phyloP scores from a whole-genome alignment of 1,139 yeast genomes.

The Casaregolazyma suthepensis region DNA sequence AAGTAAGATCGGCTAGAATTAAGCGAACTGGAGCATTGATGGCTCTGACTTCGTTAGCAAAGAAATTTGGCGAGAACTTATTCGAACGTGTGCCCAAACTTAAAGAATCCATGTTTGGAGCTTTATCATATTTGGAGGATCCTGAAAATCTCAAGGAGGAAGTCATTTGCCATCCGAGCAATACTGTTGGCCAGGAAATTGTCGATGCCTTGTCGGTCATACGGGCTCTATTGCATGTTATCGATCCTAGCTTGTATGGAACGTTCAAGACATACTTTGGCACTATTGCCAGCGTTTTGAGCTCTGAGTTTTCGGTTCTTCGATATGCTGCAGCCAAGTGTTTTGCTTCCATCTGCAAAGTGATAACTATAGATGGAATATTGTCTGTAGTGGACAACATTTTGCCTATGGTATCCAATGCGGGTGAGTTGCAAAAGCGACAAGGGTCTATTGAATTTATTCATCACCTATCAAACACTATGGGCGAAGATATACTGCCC shows the following conservation, averaged over 20 bases:
- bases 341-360: slow-evolving; percentile 74
- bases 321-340: slow-evolving; percentile 90
- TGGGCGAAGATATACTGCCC: slow-evolving; percentile 89
- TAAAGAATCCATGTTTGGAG: slow-evolving; percentile 58
- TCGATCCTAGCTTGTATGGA: slow-evolving; percentile 46
- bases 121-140: slow-evolving; percentile 40
- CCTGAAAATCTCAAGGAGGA: slow-evolving; percentile 28
- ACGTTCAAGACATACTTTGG: slow-evolving; percentile 46
- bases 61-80: slow-evolving; percentile 46
- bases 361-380: slow-evolving; percentile 66
- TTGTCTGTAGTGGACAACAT: slow-evolving; percentile 72
- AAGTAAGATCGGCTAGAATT: slow-evolving; percentile 65
- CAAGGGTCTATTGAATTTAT: slow-evolving; percentile 94
- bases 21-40: slow-evolving; percentile 80
- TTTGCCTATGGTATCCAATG: slow-evolving; percentile 75
- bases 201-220: slow-evolving; percentile 84
- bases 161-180: slow-evolving; percentile 40
- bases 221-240: slow-evolving; percentile 63
- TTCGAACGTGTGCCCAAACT: slow-evolving; percentile 66
- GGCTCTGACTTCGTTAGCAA: slow-evolving; percentile 51
- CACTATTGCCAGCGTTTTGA: slow-evolving; percentile 54
- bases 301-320: slow-evolving; percentile 68
- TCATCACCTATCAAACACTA: slow-evolving; percentile 73
- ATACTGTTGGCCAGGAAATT: slow-evolving; percentile 64
- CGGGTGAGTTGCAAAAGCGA: slow-evolving; percentile 67